Base-by-base conservation (phyloP, 176 grass and related monocot genomes). In the Juncus inflexus region DNA sequence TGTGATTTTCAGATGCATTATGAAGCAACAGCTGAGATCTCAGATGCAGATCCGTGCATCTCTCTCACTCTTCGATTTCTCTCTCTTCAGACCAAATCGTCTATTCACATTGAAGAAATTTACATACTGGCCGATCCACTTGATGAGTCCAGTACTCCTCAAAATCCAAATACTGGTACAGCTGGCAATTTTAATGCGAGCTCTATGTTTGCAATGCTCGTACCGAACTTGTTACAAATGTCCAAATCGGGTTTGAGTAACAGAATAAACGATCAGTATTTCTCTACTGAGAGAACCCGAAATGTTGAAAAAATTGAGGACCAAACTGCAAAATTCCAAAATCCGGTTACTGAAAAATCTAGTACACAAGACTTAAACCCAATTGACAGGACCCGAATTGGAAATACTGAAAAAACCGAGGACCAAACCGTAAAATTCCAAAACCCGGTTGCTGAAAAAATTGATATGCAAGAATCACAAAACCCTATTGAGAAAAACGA, bases 1-100 rank as follows among this genome's bases (percentile, higher is more conserved):
- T 11, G 68, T 14, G 53, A n/a, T 61, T 73, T 72, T 50, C 73
- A 99, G 95, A 77, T 69, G 28, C 80, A 90, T 72, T 92, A 90
- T 51, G 95, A 92, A 88, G 95, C 89, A 78, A 99, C 85, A 65
- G 95, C 95, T 60, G 80, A 92, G 65, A 87, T 99, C 80, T 90
- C 95, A 76, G 89, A 99, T 78, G 78, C 71, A 16, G 80, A 74
- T 63, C 83, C 95, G 65, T 92, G 80, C 70, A 56, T 74, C 37
- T 86, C 89, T 60, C 52, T 99, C 42, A 92, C 89, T 59, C 60
- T 92, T 56, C 80, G 80, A 11, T 79, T 99, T 58, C 83, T 99
- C 37, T 99, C 89, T 68, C 85, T 99, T 75, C 78, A 90, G 65
- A 76, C 86, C 61, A 94, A 86, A 67, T 66, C 86, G 37, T 91